A percentile compares a stretch with the other conserved stretches of the same genome.
phyloP scores from a whole-genome alignment of 192 early-diverging fungal species.

The Physocladia obscura region DNA sequence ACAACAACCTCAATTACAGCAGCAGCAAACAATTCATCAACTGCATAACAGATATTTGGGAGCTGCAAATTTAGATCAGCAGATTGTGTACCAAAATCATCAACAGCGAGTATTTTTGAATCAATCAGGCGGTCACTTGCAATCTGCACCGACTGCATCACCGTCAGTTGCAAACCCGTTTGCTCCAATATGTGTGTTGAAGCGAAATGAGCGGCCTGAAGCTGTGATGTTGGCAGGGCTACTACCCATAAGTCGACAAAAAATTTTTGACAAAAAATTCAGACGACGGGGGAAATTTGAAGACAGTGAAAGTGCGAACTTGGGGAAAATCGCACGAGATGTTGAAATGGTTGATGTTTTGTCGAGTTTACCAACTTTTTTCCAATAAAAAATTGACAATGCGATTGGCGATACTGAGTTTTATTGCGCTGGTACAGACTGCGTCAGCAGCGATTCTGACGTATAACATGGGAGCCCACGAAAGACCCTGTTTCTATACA shows the following conservation, averaged over 20 bases:
- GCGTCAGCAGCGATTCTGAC: conserved; percentile 68
- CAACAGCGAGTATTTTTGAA: conserved; percentile 13
- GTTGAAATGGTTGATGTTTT: too few relatives aligned
- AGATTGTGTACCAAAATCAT: neutral
- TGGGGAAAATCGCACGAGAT: too few relatives aligned
- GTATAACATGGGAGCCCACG: conserved; percentile 84
- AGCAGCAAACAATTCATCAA: too few relatives aligned
- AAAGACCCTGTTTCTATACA: conserved; percentile 89
- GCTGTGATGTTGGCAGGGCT: conserved; percentile 11
- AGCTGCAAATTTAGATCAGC: neutral
- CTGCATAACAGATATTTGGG: neutral
- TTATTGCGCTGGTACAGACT: too few relatives aligned
- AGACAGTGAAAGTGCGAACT: too few relatives aligned
- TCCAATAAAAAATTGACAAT: too few relatives aligned
- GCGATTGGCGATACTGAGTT: too few relatives aligned
- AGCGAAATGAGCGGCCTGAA: conserved; percentile 13
- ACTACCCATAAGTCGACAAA: conserved; percentile 4
- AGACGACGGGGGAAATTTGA: too few relatives aligned
- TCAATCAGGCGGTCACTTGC: too few relatives aligned
- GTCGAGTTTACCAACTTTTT: too few relatives aligned
- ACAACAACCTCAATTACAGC: neutral
- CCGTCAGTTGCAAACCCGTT: too few relatives aligned
- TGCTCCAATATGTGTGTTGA: conserved; percentile 25
- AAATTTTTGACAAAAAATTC: neutral
- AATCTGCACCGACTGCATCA: too few relatives aligned